Base-by-base conservation (phyloP, 2,329 filamentous ascomycete genomes). In the Ophiostoma quercus region DNA sequence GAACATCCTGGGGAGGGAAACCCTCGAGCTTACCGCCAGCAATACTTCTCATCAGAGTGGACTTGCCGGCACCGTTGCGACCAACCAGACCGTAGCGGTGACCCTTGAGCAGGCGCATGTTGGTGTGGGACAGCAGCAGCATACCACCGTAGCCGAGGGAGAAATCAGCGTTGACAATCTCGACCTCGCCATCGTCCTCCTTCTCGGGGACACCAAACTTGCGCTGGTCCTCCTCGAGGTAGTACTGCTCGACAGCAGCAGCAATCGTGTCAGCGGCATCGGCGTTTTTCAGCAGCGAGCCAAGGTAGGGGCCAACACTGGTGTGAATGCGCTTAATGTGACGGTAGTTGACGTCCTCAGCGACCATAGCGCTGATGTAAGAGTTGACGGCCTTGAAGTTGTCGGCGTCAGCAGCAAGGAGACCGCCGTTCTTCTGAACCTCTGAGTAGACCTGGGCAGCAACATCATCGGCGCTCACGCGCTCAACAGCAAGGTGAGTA, bases 61-160 rank as follows among this genome's bases (percentile, higher is more conserved):
- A 92, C 86, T 95, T 94, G 85, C 92, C 95, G 74, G 99, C 94
- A 92, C 95, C 95, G 87, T 99, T 99, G 84, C 98, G 91, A 85
- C 95, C 95, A 74, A 99, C 95, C 73, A 99, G 84, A 87, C 95
- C 95, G 80, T 99, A 99, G 74, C 95, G 89, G 78, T 94, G 90
- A 68, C 94, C 93, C 79, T 96, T 97, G 0, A 95, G 90, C 73
- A 99, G 84, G 1, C 93, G 97, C 71, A 99, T 83, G 68, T 88
- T 92, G 66, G 94, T 97, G 79, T 99, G 95, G 5, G 93, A 97
- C 29, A 99, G 86, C 72, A 99, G 84, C 74, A 99, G 87, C 94
- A 97, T 98, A 76, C 95, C 95, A 78, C 95, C 95, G 77, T 99
- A 99, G 66, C 94, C 95, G 32, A 99, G 87, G 25, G 95, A 99